phyloP scores from a whole-genome alignment of 768 basidiomycete genomes.

The Kwoniella botswanensis region DNA sequence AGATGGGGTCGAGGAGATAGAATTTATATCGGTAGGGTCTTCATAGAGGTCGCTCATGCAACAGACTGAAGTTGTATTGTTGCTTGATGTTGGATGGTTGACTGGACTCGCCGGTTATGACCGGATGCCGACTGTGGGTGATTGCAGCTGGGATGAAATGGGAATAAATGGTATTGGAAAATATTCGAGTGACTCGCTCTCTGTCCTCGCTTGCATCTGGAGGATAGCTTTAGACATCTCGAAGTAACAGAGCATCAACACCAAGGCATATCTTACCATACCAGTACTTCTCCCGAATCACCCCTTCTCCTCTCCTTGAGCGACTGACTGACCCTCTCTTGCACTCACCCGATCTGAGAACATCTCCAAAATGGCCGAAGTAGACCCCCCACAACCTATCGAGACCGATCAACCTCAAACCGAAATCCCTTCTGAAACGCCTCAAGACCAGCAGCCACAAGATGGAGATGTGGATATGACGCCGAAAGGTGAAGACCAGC shows the following conservation, averaged over 20 bases:
- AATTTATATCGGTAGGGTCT: no score
- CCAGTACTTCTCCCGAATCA: no score
- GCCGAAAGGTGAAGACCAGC: not conserved
- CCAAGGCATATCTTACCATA: no score
- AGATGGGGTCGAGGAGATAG: not conserved
- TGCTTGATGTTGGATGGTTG: not conserved
- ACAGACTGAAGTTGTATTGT: no score
- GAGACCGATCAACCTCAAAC: not conserved
- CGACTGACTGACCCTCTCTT: not conserved
- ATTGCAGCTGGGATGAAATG: conserved; percentile 11
- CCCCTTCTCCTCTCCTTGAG: no score
- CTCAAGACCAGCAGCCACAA: not conserved
- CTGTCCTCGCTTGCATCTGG: no score
- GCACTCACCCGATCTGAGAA: not conserved
- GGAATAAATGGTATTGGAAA: not conserved
- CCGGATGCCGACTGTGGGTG: not conserved
- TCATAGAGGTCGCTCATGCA: no score
- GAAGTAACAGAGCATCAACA: no score
- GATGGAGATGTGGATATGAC: conserved; percentile 24
- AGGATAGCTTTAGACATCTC: no score
- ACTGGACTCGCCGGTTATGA: not conserved
- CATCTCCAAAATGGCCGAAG: conserved; percentile 23
- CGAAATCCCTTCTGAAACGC: not conserved
- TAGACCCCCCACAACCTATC: conserved; percentile 13
- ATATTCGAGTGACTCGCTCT: conserved; percentile 13